phyloP scores from a whole-genome alignment of 169 alveolate genomes.

The Perkinsus chesapeaki region DNA sequence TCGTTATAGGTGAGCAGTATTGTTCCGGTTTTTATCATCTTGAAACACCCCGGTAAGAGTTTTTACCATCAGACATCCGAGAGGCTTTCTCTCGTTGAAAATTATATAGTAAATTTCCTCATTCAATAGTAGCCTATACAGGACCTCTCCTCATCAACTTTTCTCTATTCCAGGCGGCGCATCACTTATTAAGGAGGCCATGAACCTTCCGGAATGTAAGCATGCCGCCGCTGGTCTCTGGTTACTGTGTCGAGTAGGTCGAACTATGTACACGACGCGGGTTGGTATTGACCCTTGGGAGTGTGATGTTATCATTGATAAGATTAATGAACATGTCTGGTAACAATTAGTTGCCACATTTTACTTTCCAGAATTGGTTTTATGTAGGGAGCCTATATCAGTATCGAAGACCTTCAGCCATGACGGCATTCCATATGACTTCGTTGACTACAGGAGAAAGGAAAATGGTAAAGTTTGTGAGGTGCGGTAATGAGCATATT shows the following conservation, averaged over 20 bases:
- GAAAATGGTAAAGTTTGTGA: not conserved
- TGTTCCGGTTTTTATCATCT: not conserved
- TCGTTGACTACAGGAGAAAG: constrained; percentile 35
- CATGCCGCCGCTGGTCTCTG: not conserved
- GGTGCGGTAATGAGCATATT: not conserved
- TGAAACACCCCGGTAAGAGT: no score
- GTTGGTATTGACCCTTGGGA: constrained; percentile 50
- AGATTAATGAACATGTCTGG: constrained; percentile 36
- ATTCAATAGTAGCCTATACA: no score
- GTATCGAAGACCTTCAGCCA: constrained; percentile 42
- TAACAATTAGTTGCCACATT: constrained; percentile 18
- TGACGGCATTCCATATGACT: constrained; percentile 51
- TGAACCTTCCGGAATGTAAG: constrained; percentile 22
- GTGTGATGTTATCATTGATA: constrained; percentile 61
- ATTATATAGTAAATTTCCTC: no score
- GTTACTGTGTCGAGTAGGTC: constrained; percentile 22
- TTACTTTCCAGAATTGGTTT: not conserved
- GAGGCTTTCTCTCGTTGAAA: no score
- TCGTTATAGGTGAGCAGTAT: constrained; percentile 42
- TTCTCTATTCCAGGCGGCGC: constrained; percentile 67
- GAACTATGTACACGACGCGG: constrained; percentile 69
- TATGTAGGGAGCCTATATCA: constrained; percentile 15
- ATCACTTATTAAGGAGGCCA: constrained; percentile 55
- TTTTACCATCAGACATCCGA: no score
- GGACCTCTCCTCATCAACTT: not conserved